Evolutionary conservation across 2,329 filamentous ascomycete species (phyloP).

Genomic region (Fusarium virguliforme): DNA sequence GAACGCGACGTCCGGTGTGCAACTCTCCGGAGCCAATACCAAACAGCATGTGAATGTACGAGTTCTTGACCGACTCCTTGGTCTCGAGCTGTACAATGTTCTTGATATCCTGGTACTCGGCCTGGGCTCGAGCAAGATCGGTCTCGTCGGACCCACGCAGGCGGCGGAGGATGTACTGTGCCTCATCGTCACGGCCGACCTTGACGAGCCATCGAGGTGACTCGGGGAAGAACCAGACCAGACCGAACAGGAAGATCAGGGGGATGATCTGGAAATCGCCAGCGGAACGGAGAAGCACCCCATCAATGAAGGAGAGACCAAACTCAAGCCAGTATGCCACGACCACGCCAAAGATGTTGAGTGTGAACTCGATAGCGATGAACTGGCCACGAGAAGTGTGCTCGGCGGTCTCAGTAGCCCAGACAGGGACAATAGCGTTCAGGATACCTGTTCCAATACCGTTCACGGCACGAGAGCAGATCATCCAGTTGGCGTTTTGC

Average conservation of each 20-base stretch:
- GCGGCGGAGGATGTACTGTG: conserved; percentile 74
- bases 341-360: conserved; percentile 55
- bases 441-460: conserved; percentile 76
- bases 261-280: conserved; percentile 81
- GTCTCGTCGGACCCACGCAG: conserved; percentile 73
- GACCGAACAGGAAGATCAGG: conserved; percentile 69
- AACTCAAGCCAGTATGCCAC: conserved; percentile 73
- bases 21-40: conserved; percentile 76
- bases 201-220: conserved; percentile 79
- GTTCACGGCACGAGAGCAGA: conserved; percentile 53
- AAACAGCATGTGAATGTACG: conserved; percentile 77
- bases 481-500: conserved; percentile 46
- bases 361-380: conserved; percentile 74
- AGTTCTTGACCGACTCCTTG: conserved; percentile 72
- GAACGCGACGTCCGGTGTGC: conserved; percentile 77
- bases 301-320: conserved; percentile 73
- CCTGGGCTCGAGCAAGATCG: conserved; percentile 69
- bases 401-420: conserved; percentile 79
- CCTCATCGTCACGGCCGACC: conserved; percentile 76
- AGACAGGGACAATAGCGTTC: conserved; percentile 80
- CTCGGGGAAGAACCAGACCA: conserved; percentile 79
- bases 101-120: conserved; percentile 79
- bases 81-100: conserved; percentile 66
- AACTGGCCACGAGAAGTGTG: conserved; percentile 78
- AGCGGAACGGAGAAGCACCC: conserved; percentile 71